Percentiles rank a stretch among this genome's conserved stretches.
Evolutionary conservation across 441 rosid genomes (phyloP).

Genomic region (Croton laevigatus): DNA sequence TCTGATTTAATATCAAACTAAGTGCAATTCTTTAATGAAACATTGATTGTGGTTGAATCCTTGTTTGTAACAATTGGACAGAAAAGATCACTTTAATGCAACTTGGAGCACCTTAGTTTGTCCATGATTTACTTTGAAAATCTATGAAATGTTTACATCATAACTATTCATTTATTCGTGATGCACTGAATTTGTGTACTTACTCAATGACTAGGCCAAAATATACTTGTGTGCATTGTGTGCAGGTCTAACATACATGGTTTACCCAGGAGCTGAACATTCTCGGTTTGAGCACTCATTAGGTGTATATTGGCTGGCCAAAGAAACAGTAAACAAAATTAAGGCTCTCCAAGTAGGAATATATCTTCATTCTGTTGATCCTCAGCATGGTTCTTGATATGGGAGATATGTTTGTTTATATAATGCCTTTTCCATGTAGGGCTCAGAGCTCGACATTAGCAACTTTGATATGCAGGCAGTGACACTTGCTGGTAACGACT

Average conservation of each 20-base stretch:
- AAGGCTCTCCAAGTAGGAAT: conserved; percentile 49
- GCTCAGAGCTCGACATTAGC: conserved; percentile 51
- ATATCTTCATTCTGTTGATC: conserved; percentile 10
- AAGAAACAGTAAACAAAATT: conserved; percentile 47
- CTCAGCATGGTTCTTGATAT: conserved; percentile 10
- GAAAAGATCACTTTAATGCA: not conserved
- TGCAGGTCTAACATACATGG: conserved; percentile 55
- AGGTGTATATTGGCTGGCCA: conserved; percentile 65
- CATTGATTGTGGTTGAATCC: not conserved
- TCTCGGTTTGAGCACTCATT: conserved; percentile 78
- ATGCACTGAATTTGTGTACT: not conserved
- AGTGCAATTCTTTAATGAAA: not conserved
- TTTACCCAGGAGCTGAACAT: conserved; percentile 79
- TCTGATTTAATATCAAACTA: not conserved
- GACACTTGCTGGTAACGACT: conserved; percentile 61
- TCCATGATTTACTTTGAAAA: not conserved
- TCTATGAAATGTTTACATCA: not conserved
- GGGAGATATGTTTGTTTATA: conserved; percentile 18
- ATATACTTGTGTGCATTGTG: conserved; percentile 22
- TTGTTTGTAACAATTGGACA: not conserved
- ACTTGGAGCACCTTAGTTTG: not conserved
- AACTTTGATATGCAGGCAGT: conserved; percentile 47
- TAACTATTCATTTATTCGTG: not conserved
- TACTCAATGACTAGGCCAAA: not conserved
- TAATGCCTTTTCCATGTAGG: conserved; percentile 34